These are phyloP conservation scores for Pythium angustatum DNA, from an alignment of 352 stramenopile genomes.

Conservation along the genomic window DNA sequence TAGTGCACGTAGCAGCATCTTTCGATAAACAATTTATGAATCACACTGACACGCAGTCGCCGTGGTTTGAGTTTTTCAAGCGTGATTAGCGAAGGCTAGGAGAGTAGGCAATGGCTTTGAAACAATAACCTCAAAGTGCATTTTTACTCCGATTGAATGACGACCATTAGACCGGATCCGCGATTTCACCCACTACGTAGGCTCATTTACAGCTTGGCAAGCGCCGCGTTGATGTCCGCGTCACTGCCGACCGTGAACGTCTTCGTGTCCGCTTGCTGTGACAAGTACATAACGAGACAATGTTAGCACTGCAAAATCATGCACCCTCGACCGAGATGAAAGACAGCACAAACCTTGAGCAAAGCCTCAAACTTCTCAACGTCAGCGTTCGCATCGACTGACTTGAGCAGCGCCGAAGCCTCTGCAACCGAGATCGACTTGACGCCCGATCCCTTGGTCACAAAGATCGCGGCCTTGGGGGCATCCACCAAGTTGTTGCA, in stretches of 20 bases:
- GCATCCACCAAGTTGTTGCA: constrained; percentile 80
- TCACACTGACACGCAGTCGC: no score
- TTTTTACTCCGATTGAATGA: constrained; percentile 8
- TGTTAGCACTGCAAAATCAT: neutral
- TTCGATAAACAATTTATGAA: no score
- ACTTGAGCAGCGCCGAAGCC: constrained; percentile 47
- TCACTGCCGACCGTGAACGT: constrained; percentile 67
- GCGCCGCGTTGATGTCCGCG: constrained; percentile 51
- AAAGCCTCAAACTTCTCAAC: constrained; percentile 66
- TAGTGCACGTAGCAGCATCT: no score
- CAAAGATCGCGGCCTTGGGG: constrained; percentile 61
- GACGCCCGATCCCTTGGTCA: constrained; percentile 57
- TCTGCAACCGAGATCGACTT: constrained; percentile 65
- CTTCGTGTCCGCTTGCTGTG: constrained; percentile 54
- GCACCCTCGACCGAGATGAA: neutral
- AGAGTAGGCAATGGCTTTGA: neutral
- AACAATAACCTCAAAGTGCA: constrained; percentile 29
- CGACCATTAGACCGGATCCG: neutral
- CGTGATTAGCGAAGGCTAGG: no score
- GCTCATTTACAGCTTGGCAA: constrained; percentile 61
- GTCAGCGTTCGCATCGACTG: constrained; percentile 48
- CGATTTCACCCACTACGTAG: constrained; percentile 2
- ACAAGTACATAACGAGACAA: neutral
- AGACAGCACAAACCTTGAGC: constrained; percentile 37
- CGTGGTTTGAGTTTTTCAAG: no score